A percentile compares a stretch with the other conserved stretches of the same genome.
These are phyloP conservation scores for Boletus holoroseus DNA, from an alignment of 1,284 basidiomycete genomes.

Conservation along the genomic window DNA sequence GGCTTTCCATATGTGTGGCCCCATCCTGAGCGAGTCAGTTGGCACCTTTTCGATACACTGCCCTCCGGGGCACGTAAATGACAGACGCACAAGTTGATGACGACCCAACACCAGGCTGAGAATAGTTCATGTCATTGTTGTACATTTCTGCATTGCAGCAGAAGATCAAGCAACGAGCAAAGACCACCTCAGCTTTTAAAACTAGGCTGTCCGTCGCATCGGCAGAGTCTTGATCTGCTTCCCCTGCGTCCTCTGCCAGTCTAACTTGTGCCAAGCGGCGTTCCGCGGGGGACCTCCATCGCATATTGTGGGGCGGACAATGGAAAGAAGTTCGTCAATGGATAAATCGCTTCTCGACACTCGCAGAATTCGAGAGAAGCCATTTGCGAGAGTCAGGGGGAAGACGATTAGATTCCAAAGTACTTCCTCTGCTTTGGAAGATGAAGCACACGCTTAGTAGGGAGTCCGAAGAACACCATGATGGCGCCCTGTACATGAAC, in stretches of 20 bases:
- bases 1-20: constrained; percentile 50
- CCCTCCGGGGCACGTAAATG: neutral
- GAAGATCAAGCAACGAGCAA: neutral
- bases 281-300: constrained; percentile 57
- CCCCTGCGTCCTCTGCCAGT: constrained; percentile 70
- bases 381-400: constrained; percentile 32
- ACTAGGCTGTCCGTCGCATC: constrained; percentile 45
- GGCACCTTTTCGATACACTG: neutral
- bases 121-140: constrained; percentile 36
- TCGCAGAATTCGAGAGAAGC: constrained; percentile 52
- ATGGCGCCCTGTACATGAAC: constrained; percentile 43
- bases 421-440: neutral
- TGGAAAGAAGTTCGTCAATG: neutral
- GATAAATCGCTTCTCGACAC: constrained; percentile 15
- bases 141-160: neutral
- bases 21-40: constrained; percentile 34
- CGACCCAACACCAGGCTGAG: constrained; percentile 54
- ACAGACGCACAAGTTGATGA: constrained; percentile 37
- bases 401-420: neutral
- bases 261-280: constrained; percentile 63
- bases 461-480: constrained; percentile 51
- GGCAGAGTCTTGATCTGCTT: constrained; percentile 56
- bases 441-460: constrained; percentile 44
- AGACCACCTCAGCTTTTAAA: neutral
- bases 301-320: constrained; percentile 56